These are phyloP conservation scores for Ganoderma lingzhi DNA, from an alignment of 1,284 basidiomycete genomes.

Conservation along the genomic window DNA sequence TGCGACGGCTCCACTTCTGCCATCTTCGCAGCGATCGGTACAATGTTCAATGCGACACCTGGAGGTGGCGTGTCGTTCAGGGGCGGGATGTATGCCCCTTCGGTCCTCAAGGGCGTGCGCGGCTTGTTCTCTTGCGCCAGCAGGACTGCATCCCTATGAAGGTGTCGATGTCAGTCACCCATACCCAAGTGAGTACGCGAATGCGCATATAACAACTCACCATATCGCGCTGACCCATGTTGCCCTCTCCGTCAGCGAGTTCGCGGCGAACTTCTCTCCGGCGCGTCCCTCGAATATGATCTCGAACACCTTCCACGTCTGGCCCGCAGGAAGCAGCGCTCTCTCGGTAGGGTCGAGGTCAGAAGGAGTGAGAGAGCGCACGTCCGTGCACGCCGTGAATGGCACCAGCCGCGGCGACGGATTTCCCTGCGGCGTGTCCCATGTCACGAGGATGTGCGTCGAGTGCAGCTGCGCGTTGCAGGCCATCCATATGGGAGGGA, in stretches of 20 bases:
- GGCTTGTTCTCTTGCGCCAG: conserved; percentile 45
- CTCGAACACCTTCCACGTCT: conserved; percentile 60
- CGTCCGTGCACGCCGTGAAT: conserved; percentile 63
- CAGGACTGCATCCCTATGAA: conserved; percentile 67
- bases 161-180: conserved; percentile 1
- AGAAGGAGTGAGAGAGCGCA: conserved; percentile 59
- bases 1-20: not conserved
- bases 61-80: not conserved
- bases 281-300: conserved; percentile 60
- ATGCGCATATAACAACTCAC: conserved; percentile 46
- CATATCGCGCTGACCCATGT: conserved; percentile 78
- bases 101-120: conserved; percentile 22
- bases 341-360: conserved; percentile 55
- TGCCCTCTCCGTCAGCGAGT: conserved; percentile 67
- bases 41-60: no score
- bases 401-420: conserved; percentile 55
- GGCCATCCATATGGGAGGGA: conserved; percentile 59
- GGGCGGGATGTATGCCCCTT: conserved; percentile 13
- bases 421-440: conserved; percentile 52
- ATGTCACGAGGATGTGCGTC: conserved; percentile 56
- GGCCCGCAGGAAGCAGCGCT: conserved; percentile 48
- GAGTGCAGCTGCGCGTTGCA: conserved; percentile 59
- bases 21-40: not conserved
- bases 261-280: conserved; percentile 67
- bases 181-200: not conserved